A percentile compares a stretch with the other conserved stretches of the same genome.
phyloP scores from a whole-genome alignment of 192 early-diverging fungal species.

The Coemansia sp. region DNA sequence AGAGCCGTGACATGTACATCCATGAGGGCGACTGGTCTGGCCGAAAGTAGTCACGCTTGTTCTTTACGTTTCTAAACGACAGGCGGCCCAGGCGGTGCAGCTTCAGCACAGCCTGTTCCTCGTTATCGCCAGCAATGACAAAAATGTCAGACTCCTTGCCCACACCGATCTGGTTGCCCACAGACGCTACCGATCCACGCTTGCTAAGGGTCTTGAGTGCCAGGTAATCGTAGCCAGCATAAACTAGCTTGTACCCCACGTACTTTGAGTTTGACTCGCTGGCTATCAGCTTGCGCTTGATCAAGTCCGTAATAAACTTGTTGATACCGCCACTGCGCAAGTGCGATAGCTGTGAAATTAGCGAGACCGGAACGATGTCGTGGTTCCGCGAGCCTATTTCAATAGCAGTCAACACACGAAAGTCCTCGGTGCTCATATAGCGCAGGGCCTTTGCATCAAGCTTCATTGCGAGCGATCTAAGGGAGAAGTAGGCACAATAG shows the following conservation, averaged over 20 bases:
- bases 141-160: slow-evolving; percentile 99
- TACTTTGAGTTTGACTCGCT: slow-evolving; percentile 62
- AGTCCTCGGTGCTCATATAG: slow-evolving; percentile 92
- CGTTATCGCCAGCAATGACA: slow-evolving; percentile 91
- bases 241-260: slow-evolving; percentile 95
- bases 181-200: slow-evolving; percentile 83
- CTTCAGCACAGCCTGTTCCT: slow-evolving; percentile 90
- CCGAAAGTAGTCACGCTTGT: slow-evolving; percentile 95
- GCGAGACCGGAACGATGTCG: slow-evolving; percentile 89
- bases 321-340: slow-evolving; percentile 81
- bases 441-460: slow-evolving; percentile 91
- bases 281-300: slow-evolving; percentile 87
- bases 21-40: slow-evolving; percentile 94
- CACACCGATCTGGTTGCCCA: slow-evolving; percentile 99
- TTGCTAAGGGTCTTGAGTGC: slow-evolving; percentile 90
- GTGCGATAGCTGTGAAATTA: slow-evolving; percentile 94
- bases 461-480: slow-evolving; percentile 67
- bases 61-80: slow-evolving; percentile 96
- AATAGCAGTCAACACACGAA: slow-evolving; percentile 91
- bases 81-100: slow-evolving; percentile 94
- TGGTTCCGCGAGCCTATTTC: slow-evolving; percentile 99
- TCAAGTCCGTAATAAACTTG: slow-evolving; percentile 81
- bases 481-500: not conserved
- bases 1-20: slow-evolving; percentile 98
- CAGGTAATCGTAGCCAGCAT: slow-evolving; percentile 99